Evolutionary conservation across 306 rosid species (phyloP).

Genomic region (Begonia loranthoides): DNA sequence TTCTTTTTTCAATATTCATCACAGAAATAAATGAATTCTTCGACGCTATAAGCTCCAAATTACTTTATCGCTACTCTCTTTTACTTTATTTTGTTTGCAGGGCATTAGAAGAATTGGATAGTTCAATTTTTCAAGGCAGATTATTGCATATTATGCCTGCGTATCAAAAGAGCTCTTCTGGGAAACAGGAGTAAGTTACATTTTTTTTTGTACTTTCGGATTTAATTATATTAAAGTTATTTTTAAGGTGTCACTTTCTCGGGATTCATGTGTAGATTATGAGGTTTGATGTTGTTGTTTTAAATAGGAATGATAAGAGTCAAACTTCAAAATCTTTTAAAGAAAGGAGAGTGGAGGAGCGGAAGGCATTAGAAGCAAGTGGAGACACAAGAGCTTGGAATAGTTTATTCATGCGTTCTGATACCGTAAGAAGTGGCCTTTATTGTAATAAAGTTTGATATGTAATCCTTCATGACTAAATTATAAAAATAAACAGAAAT

Average conservation of each 20-base stretch:
- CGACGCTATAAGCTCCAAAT: background rate
- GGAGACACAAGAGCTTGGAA: constrained; percentile 96
- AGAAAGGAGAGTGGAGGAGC: constrained; percentile 59
- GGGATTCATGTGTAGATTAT: too few relatives aligned
- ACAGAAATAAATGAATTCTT: background rate
- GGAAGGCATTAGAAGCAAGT: constrained; percentile 71
- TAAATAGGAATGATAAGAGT: constrained; percentile 32
- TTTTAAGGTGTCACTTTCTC: too few relatives aligned
- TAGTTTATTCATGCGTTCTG: constrained; percentile 81
- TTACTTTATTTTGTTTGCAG: constrained; percentile 15
- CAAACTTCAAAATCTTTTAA: constrained; percentile 51
- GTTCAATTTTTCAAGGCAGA: constrained; percentile 83
- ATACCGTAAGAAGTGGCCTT: constrained; percentile 48
- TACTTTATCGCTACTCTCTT: background rate
- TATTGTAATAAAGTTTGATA: background rate
- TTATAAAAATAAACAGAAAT: too few relatives aligned
- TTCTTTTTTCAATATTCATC: background rate
- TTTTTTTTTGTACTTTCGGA: background rate
- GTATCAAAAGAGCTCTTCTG: constrained; percentile 29
- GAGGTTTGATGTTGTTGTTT: too few relatives aligned
- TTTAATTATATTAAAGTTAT: background rate
- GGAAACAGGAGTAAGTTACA: constrained; percentile 45
- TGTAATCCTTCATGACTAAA: too few relatives aligned
- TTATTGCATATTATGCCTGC: constrained; percentile 86
- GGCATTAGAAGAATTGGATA: constrained; percentile 63